phyloP scores from a whole-genome alignment of 768 basidiomycete genomes.

The Mrakia gelida region DNA sequence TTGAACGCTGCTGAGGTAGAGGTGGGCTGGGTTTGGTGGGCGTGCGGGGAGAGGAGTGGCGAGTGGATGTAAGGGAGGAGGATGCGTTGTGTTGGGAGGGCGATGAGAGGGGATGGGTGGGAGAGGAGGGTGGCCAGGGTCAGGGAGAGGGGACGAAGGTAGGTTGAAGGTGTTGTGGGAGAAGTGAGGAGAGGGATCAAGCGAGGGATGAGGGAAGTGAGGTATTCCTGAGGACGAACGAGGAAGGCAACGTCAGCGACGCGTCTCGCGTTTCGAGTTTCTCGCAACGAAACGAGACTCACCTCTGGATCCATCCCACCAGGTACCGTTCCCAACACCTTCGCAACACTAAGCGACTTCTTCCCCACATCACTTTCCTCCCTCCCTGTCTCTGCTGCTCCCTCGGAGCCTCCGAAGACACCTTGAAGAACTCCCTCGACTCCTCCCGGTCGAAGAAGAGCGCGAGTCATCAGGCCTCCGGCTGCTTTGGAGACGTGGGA shows the following conservation, averaged over 20 bases:
- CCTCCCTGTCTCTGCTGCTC: neutral
- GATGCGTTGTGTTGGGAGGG: neutral
- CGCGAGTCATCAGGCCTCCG: conserved; percentile 14
- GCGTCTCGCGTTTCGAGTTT: neutral
- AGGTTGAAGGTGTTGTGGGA: conserved; percentile 13
- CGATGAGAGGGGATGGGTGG: neutral
- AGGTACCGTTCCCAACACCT: neutral
- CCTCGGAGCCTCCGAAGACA: conserved; percentile 1
- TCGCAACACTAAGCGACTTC: conserved; percentile 8
- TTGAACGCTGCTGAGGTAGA: conserved; percentile 11
- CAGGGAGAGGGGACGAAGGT: conserved; percentile 22
- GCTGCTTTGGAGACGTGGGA: neutral
- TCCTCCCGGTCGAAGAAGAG: conserved; percentile 23
- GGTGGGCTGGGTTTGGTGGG: neutral
- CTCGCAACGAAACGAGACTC: neutral
- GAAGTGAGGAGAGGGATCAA: conserved; percentile 18
- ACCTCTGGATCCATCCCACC: conserved; percentile 12
- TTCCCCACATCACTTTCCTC: conserved; percentile 13
- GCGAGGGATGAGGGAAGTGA: conserved; percentile 19
- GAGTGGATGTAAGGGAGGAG: conserved; percentile 21
- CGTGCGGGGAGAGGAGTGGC: conserved; percentile 5
- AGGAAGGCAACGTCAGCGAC: neutral
- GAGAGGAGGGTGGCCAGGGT: neutral
- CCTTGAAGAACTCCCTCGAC: conserved; percentile 27
- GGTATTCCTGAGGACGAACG: neutral